Percentiles rank a stretch among this genome's conserved stretches.
phyloP scores from a whole-genome alignment of 306 rosid genomes.

The Sphenostylis stenocarpa region DNA sequence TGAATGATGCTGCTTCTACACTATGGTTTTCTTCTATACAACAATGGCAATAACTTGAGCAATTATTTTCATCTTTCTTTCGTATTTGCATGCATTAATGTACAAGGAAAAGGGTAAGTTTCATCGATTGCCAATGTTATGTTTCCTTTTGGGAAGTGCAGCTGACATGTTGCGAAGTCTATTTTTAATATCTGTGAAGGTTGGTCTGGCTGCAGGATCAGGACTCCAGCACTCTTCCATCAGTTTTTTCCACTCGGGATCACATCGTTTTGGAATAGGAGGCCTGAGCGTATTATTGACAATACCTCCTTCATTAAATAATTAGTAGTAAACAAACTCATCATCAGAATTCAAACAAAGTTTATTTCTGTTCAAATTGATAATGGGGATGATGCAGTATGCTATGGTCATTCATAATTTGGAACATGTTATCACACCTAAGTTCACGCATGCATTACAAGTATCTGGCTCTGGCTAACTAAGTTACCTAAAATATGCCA shows the following conservation, averaged over 20 bases:
- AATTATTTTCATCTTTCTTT: background rate
- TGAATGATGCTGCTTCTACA: conserved; percentile 28
- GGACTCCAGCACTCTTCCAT: conserved; percentile 96
- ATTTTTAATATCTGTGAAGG: conserved; percentile 70
- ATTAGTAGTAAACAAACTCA: conserved; percentile 18
- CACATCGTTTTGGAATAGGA: conserved; percentile 80
- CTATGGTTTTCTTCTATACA: conserved; percentile 33
- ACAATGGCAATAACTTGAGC: conserved; percentile 21
- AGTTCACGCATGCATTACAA: background rate
- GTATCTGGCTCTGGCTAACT: too few relatives aligned
- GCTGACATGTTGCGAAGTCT: conserved; percentile 73
- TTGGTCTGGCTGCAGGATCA: conserved; percentile 73
- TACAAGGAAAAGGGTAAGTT: conserved; percentile 16
- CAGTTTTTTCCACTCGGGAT: conserved; percentile 70
- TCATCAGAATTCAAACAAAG: conserved; percentile 20
- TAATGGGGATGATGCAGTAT: background rate
- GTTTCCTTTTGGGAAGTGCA: conserved; percentile 60
- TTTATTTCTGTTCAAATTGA: background rate
- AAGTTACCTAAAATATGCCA: background rate
- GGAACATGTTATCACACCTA: background rate
- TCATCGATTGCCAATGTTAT: conserved; percentile 37
- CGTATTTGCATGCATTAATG: conserved; percentile 34
- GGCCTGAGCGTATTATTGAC: conserved; percentile 90
- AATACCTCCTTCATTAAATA: conserved; percentile 68
- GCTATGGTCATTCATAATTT: background rate